These are phyloP conservation scores for Sordariomycetes sp. DNA, from an alignment of 2,329 filamentous ascomycete genomes.

Conservation along the genomic window DNA sequence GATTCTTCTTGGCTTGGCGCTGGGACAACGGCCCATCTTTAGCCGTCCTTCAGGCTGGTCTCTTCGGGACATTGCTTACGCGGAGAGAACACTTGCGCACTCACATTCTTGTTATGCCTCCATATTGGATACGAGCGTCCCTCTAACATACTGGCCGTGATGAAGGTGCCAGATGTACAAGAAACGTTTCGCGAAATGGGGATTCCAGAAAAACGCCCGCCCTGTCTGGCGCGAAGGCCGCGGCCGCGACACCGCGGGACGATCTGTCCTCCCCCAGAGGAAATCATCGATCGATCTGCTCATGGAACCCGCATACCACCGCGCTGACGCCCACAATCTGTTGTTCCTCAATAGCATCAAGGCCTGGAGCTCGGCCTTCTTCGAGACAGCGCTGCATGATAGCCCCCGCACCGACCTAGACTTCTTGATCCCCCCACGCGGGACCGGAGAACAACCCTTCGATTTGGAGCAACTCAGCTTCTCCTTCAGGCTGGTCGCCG, in stretches of 20 bases:
- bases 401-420: background rate
- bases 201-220: slow-evolving; percentile 11
- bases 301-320: background rate
- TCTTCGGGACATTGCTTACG: background rate
- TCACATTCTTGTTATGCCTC: background rate
- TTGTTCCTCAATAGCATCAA: slow-evolving; percentile 7
- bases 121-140: background rate
- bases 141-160: background rate
- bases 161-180: slow-evolving; percentile 13
- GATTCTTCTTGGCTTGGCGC: background rate
- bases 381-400: background rate
- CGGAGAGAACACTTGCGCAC: background rate
- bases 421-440: background rate
- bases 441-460: background rate
- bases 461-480: slow-evolving; percentile 7
- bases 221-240: background rate
- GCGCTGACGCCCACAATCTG: background rate
- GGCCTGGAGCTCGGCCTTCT: slow-evolving; percentile 5
- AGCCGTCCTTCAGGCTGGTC: background rate
- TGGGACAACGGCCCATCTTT: background rate
- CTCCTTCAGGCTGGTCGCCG: slow-evolving; percentile 9
- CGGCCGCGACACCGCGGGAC: background rate
- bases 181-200: slow-evolving; percentile 14
- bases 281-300: background rate
- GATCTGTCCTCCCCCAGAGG: background rate